Evolutionary conservation across 2,329 filamentous ascomycete species (phyloP).

Genomic region (Aureobasidium sp.): DNA sequence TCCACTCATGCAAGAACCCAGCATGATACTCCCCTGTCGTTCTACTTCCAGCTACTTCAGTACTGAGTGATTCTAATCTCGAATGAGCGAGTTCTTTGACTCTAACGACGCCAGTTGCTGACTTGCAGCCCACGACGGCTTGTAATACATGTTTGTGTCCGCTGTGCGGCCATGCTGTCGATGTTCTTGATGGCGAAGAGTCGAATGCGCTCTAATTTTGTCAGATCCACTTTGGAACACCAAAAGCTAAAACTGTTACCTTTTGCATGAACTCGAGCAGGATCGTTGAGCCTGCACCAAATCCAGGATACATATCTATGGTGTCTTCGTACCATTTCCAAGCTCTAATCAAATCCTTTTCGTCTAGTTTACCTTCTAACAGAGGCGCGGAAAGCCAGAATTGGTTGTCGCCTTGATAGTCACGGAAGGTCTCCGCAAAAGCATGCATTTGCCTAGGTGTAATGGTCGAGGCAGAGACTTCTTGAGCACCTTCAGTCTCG

Average conservation of each 20-base stretch:
- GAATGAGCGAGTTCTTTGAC: constrained; percentile 15
- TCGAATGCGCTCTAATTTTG: constrained; percentile 14
- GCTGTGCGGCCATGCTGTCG: constrained; percentile 22
- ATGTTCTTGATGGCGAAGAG: neutral
- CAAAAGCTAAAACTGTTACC: constrained; percentile 3
- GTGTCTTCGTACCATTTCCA: constrained; percentile 24
- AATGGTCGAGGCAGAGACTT: constrained; percentile 19
- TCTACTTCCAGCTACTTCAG: constrained; percentile 17
- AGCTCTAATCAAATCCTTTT: constrained; percentile 19
- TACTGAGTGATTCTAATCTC: constrained; percentile 15
- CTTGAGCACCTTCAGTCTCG: constrained; percentile 20
- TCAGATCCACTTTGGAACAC: neutral
- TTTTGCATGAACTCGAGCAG: constrained; percentile 24
- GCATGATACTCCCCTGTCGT: constrained; percentile 20
- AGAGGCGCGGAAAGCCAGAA: constrained; percentile 22
- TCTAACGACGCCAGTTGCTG: neutral
- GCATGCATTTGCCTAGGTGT: constrained; percentile 20
- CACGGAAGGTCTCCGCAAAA: constrained; percentile 17
- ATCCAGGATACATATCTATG: constrained; percentile 14
- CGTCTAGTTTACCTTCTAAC: constrained; percentile 19
- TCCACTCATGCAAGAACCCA: constrained; percentile 21
- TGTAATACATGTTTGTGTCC: constrained; percentile 21
- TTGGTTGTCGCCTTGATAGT: constrained; percentile 19
- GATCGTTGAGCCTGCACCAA: constrained; percentile 20
- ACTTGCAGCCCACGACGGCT: constrained; percentile 18